These are phyloP conservation scores for Teunomyces panamensis DNA, from an alignment of 805 yeast species.

Conservation along the genomic window DNA sequence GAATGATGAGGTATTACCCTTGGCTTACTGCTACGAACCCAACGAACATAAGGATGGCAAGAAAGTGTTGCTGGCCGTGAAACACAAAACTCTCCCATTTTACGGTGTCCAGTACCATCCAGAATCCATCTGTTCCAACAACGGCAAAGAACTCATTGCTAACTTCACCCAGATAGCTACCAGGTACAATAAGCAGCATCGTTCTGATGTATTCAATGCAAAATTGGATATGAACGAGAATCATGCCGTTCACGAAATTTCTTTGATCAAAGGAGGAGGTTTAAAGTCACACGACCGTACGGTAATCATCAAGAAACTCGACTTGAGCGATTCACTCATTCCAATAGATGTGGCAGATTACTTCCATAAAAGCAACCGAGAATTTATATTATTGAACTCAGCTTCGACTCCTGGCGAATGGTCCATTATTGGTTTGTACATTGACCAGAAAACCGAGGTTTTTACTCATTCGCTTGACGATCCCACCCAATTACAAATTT, in stretches of 20 bases:
- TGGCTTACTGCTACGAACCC: slow-evolving; percentile 57
- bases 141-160: slow-evolving; percentile 56
- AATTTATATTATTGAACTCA: slow-evolving; percentile 67
- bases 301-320: slow-evolving; percentile 6
- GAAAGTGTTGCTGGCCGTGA: slow-evolving; percentile 74
- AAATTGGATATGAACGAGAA: slow-evolving; percentile 4
- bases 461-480: slow-evolving; percentile 61
- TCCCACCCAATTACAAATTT: slow-evolving; percentile 18
- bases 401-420: slow-evolving; percentile 84
- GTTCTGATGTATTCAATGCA: slow-evolving; percentile 12
- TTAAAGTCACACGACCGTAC: background rate
- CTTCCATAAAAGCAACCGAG: slow-evolving; percentile 27
- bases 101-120: slow-evolving; percentile 98
- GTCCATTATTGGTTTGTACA: slow-evolving; percentile 81
- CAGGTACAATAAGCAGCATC: slow-evolving; percentile 23
- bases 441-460: slow-evolving; percentile 38
- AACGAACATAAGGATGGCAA: slow-evolving; percentile 20
- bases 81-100: slow-evolving; percentile 60
- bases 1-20: slow-evolving; percentile 43
- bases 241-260: slow-evolving; percentile 21
- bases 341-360: slow-evolving; percentile 55
- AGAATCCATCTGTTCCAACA: slow-evolving; percentile 80
- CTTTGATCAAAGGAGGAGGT: slow-evolving; percentile 15
- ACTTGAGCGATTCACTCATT: slow-evolving; percentile 11
- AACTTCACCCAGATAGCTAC: slow-evolving; percentile 60